Percentiles rank a stretch among this genome's conserved stretches.
These are phyloP conservation scores for Cadophora malorum DNA, from an alignment of 2,329 filamentous ascomycete genomes.

Conservation along the genomic window DNA sequence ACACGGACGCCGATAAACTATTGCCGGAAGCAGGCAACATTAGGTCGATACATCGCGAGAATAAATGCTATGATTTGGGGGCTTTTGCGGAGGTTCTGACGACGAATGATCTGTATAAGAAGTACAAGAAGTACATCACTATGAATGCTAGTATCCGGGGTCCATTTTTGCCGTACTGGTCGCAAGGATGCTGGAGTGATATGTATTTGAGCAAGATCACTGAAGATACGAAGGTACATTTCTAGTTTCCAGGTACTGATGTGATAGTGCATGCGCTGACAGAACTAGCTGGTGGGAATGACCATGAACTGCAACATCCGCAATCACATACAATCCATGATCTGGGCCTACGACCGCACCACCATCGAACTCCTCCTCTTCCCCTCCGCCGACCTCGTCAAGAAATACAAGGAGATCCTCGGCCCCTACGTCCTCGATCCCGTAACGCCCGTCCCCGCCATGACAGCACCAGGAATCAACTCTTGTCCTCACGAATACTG, in stretches of 20 bases:
- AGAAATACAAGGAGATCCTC: constrained; percentile 20
- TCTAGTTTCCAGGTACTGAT: too few species aligned
- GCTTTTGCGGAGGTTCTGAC: constrained; percentile 40
- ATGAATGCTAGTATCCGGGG: constrained; percentile 43
- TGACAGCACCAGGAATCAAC: constrained; percentile 22
- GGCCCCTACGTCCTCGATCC: not conserved
- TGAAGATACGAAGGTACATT: constrained; percentile 37
- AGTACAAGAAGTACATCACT: constrained; percentile 41
- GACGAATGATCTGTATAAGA: constrained; percentile 38
- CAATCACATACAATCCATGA: constrained; percentile 42
- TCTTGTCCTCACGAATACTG: constrained; percentile 24
- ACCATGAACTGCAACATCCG: constrained; percentile 37
- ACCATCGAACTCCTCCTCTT: constrained; percentile 39
- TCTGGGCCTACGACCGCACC: constrained; percentile 40
- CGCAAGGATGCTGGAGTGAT: constrained; percentile 41
- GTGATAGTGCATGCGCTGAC: too few species aligned
- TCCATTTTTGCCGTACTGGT: constrained; percentile 42
- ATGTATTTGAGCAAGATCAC: constrained; percentile 38
- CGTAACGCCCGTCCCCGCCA: constrained; percentile 13
- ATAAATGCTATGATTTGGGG: constrained; percentile 43
- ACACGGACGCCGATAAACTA: constrained; percentile 32
- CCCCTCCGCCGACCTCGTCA: constrained; percentile 24
- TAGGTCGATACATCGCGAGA: constrained; percentile 33
- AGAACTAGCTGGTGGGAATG: constrained; percentile 40
- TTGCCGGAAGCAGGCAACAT: constrained; percentile 38